Conservation (phyloP, 2,329 filamentous ascomycete species). For the Myriosclerotinia curreyana region DNA sequence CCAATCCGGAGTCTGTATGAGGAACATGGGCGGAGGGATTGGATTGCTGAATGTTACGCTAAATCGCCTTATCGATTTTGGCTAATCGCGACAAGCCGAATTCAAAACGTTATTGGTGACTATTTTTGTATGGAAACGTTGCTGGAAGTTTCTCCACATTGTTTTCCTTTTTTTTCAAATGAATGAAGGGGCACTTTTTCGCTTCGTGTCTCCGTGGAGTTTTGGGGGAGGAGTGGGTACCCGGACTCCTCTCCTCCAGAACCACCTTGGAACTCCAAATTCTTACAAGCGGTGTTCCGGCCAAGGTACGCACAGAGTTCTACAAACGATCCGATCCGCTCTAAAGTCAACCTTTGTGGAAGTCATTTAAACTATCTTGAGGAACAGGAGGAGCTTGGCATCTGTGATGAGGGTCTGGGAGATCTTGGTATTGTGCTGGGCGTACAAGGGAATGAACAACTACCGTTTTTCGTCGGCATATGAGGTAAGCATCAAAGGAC, state of each 20-base stretch:
- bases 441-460: background rate
- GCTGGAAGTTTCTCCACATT: background rate
- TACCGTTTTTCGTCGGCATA: background rate
- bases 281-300: conserved; percentile 16
- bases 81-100: background rate
- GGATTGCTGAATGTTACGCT: background rate
- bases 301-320: conserved; percentile 8
- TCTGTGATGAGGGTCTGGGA: conserved; percentile 12
- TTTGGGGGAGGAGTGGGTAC: background rate
- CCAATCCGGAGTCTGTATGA: conserved; percentile 13
- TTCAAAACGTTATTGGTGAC: background rate
- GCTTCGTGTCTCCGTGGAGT: background rate
- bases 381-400: conserved; percentile 11
- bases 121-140: background rate
- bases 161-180: background rate
- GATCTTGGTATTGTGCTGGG: conserved; percentile 16
- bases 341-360: background rate
- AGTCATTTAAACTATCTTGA: background rate
- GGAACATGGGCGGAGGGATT: conserved; percentile 8
- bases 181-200: conserved; percentile 6
- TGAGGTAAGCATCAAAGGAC: too few species aligned
- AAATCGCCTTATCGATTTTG: conserved; percentile 7
- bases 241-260: conserved; percentile 3
- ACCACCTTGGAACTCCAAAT: background rate
- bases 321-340: conserved; percentile 8